Evolutionary conservation across 2,329 filamentous ascomycete species (phyloP), one percentile per base, ranked within the genome.

Genomic region (Fusarium bactridioides): DNA sequence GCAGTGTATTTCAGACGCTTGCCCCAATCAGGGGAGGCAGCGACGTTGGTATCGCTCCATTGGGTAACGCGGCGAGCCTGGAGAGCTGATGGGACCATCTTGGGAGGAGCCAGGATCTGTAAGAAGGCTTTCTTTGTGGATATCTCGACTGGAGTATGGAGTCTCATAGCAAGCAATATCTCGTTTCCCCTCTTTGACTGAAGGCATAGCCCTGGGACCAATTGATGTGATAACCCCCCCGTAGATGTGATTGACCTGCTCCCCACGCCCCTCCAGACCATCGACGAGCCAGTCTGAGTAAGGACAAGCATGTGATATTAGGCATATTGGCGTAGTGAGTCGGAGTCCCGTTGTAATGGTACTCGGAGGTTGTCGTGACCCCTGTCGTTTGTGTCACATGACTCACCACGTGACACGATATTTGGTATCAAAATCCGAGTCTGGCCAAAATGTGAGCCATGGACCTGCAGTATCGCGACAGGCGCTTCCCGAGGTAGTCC

Each of bases 1-100:
- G 48, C 54, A 74, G 64, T 78, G 68, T 76, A 74, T 72, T 72
- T 63, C 48, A 73, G 72, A 71, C 76, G 79, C 80, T 78, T 81
- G 74, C 74, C 79, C 80, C 73, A 73, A 78, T 80, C 71, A 74
- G 77, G 77, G 79, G 76, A 69, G 67, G 73, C 59, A 78, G 75
- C 69, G 48, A 73, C 48, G 57, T 66, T 67, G 69, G 74, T 68
- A 69, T 69, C 76, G 76, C 80, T 80, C 74, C 71, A 78, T 81
- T 71, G 61, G 78, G 77, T 72, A 77, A 77, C 61, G 65, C 66
- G 71, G 55, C 70, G 66, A 65, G 67, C 48, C 54, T 56, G 55
- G 58, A 50, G 54, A 61, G 55, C 61, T 72, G 68, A 57, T 51
- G 68, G 31, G 64, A 67, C 74, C 72, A 63, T 73, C 74, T 75